These are phyloP conservation scores for Verticillium albo-atrum DNA, from an alignment of 2,329 filamentous ascomycete species.

Conservation along the genomic window DNA sequence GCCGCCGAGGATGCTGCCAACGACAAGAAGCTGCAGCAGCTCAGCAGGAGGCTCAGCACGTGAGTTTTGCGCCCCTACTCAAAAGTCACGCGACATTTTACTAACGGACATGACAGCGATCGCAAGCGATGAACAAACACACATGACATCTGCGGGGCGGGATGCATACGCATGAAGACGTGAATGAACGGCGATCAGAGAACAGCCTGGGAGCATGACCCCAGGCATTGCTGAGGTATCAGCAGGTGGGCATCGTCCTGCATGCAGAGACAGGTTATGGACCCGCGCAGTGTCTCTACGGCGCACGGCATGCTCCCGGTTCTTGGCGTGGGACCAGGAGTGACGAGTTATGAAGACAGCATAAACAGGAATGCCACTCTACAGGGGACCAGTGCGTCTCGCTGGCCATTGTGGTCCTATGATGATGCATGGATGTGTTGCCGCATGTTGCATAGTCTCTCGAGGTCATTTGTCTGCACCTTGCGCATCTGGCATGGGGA, in stretches of 20 bases:
- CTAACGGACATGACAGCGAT: neutral
- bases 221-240: neutral
- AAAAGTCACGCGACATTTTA: neutral
- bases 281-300: neutral
- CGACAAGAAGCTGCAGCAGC: conserved; percentile 77
- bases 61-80: conserved; percentile 47
- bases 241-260: neutral
- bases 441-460: neutral
- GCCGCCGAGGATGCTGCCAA: conserved; percentile 88
- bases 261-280: neutral
- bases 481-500: neutral
- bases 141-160: neutral
- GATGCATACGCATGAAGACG: neutral
- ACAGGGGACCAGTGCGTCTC: neutral
- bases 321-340: neutral
- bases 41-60: conserved; percentile 94
- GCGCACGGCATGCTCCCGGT: neutral
- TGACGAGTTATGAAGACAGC: neutral
- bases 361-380: neutral
- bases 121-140: conserved; percentile 1
- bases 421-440: neutral
- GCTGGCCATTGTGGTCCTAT: neutral
- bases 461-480: neutral
- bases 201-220: neutral
- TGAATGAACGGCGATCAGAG: neutral